Conservation (phyloP, 1,284 basidiomycete species). For the Coniophora puteana region DNA sequence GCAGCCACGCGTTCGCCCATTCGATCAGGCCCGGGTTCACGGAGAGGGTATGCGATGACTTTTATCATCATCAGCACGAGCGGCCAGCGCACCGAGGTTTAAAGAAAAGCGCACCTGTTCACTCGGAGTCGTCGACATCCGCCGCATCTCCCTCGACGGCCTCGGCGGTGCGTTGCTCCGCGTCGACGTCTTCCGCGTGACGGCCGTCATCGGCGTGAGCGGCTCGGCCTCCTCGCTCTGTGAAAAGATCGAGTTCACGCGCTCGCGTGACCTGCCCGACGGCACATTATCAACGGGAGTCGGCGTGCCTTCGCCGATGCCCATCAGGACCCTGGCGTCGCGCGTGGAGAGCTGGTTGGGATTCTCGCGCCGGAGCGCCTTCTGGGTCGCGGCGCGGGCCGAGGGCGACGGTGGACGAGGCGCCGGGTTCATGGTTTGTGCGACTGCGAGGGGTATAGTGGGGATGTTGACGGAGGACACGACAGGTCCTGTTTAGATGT, state of each 20-base stretch:
- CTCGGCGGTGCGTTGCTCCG: constrained; percentile 53
- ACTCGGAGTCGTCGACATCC: constrained; percentile 32
- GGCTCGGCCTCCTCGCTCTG: constrained; percentile 21
- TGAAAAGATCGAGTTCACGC: constrained; percentile 57
- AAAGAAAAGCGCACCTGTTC: constrained; percentile 39
- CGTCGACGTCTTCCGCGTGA: constrained; percentile 13
- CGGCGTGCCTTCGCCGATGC: too few species aligned
- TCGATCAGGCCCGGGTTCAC: constrained; percentile 60
- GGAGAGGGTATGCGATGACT: background rate
- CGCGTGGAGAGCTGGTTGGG: constrained; percentile 87
- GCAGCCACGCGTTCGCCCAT: constrained; percentile 86
- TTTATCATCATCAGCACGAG: background rate
- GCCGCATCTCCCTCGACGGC: constrained; percentile 58
- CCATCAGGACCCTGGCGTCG: constrained; percentile 82
- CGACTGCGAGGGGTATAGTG: constrained; percentile 92
- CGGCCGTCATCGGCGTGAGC: constrained; percentile 10
- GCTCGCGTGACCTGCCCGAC: constrained; percentile 30
- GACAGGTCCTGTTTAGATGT: constrained; percentile 67
- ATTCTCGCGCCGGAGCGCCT: constrained; percentile 83
- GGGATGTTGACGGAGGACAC: constrained; percentile 97
- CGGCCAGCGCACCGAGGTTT: background rate
- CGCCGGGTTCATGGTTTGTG: constrained; percentile 93
- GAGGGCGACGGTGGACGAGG: constrained; percentile 93
- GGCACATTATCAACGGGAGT: constrained; percentile 28
- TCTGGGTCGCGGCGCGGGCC: constrained; percentile 85